Evolutionary conservation across 2,329 filamentous ascomycete genomes (phyloP).

Genomic region (Nectriaceae sp.): DNA sequence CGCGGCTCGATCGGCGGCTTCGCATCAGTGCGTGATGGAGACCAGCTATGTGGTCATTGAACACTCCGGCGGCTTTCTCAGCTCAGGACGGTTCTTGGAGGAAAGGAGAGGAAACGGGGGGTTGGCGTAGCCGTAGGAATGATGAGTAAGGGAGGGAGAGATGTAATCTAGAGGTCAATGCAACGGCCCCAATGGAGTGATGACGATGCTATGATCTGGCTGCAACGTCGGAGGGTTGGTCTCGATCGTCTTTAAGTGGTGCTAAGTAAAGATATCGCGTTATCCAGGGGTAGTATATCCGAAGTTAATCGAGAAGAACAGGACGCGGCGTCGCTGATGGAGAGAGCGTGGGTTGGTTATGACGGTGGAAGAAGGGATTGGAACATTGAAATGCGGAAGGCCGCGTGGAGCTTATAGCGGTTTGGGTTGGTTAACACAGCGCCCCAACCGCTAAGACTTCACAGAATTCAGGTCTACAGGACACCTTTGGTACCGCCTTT

Average conservation of each 20-base stretch:
- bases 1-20: constrained; percentile 28
- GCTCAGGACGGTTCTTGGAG: neutral
- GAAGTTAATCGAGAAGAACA: no score
- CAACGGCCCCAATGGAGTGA: neutral
- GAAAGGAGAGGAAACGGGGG: neutral
- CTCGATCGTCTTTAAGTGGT: neutral
- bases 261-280: neutral
- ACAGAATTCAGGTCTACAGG: no score
- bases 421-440: neutral
- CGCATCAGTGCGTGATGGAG: constrained; percentile 36
- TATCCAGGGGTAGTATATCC: no score
- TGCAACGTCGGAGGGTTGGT: neutral
- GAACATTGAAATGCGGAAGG: no score
- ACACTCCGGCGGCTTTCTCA: neutral
- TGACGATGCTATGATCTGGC: neutral
- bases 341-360: no score
- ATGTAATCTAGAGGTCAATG: neutral
- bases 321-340: no score
- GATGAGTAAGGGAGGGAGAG: constrained; percentile 16
- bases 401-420: neutral
- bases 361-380: no score
- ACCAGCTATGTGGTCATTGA: constrained; percentile 21
- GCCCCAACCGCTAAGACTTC: neutral
- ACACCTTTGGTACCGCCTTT: no score
- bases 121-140: neutral